These are phyloP conservation scores for Botrytis deweyae DNA, from an alignment of 2,329 filamentous ascomycete genomes.

Conservation along the genomic window DNA sequence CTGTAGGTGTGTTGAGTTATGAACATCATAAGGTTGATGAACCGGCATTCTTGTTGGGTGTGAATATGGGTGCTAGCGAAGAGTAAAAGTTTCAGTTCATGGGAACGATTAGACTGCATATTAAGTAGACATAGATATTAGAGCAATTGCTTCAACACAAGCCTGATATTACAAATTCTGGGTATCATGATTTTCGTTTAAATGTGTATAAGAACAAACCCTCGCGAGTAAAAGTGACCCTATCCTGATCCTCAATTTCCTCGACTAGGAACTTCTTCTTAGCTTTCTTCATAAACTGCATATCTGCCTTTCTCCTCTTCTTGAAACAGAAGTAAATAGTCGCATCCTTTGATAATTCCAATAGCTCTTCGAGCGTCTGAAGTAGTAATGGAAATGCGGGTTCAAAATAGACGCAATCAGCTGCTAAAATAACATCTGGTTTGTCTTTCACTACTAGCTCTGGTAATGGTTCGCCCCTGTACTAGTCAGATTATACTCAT, in stretches of 20 bases:
- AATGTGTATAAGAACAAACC: slow-evolving; percentile 62
- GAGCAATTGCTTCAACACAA: background rate
- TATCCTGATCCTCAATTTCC: slow-evolving; percentile 62
- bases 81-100: background rate
- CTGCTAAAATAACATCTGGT: slow-evolving; percentile 84
- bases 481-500: background rate
- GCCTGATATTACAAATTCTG: background rate
- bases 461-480: slow-evolving; percentile 61
- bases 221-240: slow-evolving; percentile 55
- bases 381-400: slow-evolving; percentile 88
- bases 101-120: background rate
- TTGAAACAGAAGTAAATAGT: slow-evolving; percentile 88
- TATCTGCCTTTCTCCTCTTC: slow-evolving; percentile 78
- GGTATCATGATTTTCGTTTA: slow-evolving; percentile 42
- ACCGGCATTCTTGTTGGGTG: slow-evolving; percentile 41
- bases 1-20: slow-evolving; percentile 42
- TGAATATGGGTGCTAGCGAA: slow-evolving; percentile 36
- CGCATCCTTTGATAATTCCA: slow-evolving; percentile 67
- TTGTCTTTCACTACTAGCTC: slow-evolving; percentile 52
- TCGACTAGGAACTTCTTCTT: slow-evolving; percentile 64
- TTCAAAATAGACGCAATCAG: slow-evolving; percentile 97
- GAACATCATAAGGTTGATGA: slow-evolving; percentile 42
- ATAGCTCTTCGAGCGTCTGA: slow-evolving; percentile 70
- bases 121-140: slow-evolving; percentile 2
- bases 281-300: slow-evolving; percentile 71